Evolutionary conservation across 768 basidiomycete genomes (phyloP).

Genomic region (Tricholoma bakamatsutake): DNA sequence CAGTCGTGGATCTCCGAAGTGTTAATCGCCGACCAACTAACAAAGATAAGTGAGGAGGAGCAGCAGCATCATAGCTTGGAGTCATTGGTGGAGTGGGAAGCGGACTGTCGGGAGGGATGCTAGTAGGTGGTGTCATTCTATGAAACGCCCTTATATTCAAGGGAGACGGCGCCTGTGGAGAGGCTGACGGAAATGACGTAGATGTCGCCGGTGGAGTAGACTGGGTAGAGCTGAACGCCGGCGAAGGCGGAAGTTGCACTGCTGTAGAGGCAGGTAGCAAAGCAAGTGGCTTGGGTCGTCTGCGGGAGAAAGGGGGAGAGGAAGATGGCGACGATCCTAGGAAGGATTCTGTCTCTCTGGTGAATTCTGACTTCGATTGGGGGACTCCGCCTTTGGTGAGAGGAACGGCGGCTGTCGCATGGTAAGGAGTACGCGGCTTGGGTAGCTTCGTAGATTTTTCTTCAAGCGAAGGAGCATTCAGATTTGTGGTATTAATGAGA

Average conservation of each 20-base stretch:
- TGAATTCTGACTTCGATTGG: slow-evolving; percentile 8
- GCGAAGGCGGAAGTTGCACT: slow-evolving; percentile 27
- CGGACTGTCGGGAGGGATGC: slow-evolving; percentile 32
- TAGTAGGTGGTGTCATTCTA: slow-evolving; percentile 25
- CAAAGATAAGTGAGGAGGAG: not conserved
- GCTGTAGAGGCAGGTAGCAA: slow-evolving; percentile 24
- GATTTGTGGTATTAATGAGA: not conserved
- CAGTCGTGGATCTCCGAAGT: slow-evolving; percentile 18
- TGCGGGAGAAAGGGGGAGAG: slow-evolving; percentile 32
- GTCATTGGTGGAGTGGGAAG: slow-evolving; percentile 27
- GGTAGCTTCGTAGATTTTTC: slow-evolving; percentile 7
- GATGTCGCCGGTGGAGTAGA: slow-evolving; percentile 41
- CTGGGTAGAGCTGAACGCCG: slow-evolving; percentile 27
- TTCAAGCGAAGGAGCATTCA: not conserved
- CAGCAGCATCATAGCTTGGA: slow-evolving; percentile 8
- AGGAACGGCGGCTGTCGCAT: slow-evolving; percentile 19
- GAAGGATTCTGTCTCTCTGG: slow-evolving; percentile 9
- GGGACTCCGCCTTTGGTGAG: slow-evolving; percentile 4
- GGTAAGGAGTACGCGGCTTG: slow-evolving; percentile 15
- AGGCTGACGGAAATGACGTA: slow-evolving; percentile 22
- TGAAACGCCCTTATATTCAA: slow-evolving; percentile 8
- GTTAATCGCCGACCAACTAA: slow-evolving; percentile 1
- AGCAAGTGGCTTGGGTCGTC: slow-evolving; percentile 34
- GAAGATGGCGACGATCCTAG: slow-evolving; percentile 33
- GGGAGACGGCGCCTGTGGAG: slow-evolving; percentile 10